phyloP scores from a whole-genome alignment of 768 basidiomycete species.

The Phlegmacium glaucopus region DNA sequence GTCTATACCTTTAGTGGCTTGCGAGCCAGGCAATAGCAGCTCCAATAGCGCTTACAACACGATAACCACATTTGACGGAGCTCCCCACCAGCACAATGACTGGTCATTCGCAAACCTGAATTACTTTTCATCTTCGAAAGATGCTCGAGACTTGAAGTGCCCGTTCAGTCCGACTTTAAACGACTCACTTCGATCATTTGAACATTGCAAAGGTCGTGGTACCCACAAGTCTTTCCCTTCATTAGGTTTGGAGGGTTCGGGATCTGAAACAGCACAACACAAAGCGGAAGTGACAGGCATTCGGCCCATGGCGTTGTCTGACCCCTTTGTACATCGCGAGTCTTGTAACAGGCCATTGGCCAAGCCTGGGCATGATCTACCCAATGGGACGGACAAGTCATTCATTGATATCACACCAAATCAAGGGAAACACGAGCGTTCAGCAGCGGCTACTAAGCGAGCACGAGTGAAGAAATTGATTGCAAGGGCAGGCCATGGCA shows the following conservation, averaged over 20 bases:
- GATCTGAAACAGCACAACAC: neutral
- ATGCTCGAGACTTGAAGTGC: no score
- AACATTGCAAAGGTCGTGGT: neutral
- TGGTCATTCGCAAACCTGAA: no score
- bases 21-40: neutral
- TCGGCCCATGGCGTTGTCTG: neutral
- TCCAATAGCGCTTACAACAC: no score
- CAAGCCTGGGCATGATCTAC: constrained; percentile 2
- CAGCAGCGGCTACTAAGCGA: constrained; percentile 11
- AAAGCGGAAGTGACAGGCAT: neutral
- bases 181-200: no score
- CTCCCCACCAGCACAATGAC: no score
- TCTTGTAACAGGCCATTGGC: neutral
- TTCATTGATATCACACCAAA: constrained; percentile 39
- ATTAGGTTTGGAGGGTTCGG: neutral
- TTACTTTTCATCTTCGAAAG: no score
- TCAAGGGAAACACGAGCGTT: constrained; percentile 3
- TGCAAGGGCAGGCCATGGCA: constrained; percentile 19
- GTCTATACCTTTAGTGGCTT: constrained; percentile 13
- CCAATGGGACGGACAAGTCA: constrained; percentile 21
- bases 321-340: neutral
- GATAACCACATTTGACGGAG: no score
- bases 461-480: constrained; percentile 21
- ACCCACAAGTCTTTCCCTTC: neutral
- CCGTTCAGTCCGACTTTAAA: no score